Evolutionary conservation across 169 alveolate genomes (phyloP).

Genomic region (Plasmodium coatneyi): DNA sequence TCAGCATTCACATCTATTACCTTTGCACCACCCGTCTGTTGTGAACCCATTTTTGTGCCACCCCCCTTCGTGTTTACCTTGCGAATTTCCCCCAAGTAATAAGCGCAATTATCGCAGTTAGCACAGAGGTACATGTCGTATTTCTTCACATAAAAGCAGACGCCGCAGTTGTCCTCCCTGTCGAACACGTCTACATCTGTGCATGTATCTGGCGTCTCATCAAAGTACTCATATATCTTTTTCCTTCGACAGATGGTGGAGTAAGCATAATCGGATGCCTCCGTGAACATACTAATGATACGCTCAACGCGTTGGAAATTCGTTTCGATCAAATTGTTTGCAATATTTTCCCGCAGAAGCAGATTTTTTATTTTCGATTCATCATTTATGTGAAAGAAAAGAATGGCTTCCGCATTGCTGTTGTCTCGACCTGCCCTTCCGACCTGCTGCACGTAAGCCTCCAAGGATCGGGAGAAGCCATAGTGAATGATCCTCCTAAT

Average conservation of each 20-base stretch:
- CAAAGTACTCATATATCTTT: slow-evolving; percentile 68
- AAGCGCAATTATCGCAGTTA: slow-evolving; percentile 50
- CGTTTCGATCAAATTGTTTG: slow-evolving; percentile 37
- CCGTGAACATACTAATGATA: slow-evolving; percentile 62
- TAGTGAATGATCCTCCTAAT: slow-evolving; percentile 98
- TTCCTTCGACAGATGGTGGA: slow-evolving; percentile 60
- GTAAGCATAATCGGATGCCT: slow-evolving; percentile 67
- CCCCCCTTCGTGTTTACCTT: not conserved
- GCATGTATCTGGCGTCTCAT: slow-evolving; percentile 26
- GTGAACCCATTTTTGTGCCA: not conserved
- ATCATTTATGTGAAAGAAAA: slow-evolving; percentile 64
- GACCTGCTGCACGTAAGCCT: slow-evolving; percentile 97
- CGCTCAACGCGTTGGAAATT: slow-evolving; percentile 65
- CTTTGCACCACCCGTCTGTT: too few relatives aligned
- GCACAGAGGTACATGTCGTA: slow-evolving; percentile 43
- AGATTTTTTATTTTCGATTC: slow-evolving; percentile 55
- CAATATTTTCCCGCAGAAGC: slow-evolving; percentile 43
- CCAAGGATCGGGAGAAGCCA: slow-evolving; percentile 97
- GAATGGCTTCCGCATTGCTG: slow-evolving; percentile 61
- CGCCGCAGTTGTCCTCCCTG: slow-evolving; percentile 12
- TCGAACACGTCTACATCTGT: slow-evolving; percentile 32
- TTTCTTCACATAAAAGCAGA: slow-evolving; percentile 52
- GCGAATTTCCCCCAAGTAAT: not conserved
- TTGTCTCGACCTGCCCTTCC: slow-evolving; percentile 97
- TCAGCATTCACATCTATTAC: too few relatives aligned